Evolutionary conservation across 495 filamentous ascomycete genomes (phyloP), one percentile per base, ranked within the genome.

Genomic region (Penicillium maclennaniae): DNA sequence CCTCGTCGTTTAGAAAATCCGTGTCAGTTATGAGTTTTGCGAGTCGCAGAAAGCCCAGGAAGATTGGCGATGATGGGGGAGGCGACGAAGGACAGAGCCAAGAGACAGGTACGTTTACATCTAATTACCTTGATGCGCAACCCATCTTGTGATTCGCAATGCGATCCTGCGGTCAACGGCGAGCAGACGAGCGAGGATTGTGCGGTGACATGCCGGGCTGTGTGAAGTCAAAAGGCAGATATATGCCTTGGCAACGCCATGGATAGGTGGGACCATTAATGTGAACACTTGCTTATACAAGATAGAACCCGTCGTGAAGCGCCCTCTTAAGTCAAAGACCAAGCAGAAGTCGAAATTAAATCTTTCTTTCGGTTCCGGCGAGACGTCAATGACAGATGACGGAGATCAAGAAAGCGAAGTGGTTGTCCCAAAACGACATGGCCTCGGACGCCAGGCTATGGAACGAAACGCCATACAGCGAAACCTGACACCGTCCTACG

Each of bases 321-420:
- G 71, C 36, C 75, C 76, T 14, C 10, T 48, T 39, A 55, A 31
- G 45, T 66, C 67, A 7, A 89, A 88, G 64, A 76, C 82, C 50
- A 87, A 85, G 53, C 82, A 81, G 23, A 79, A 83, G 19, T 77
- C 82, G 4, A 84, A 86, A 23, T 72, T 86, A 10, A 81, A 82
- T 12, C 72, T 95, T 26, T 93, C 91, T 0, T 95, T 96, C 61
- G 87, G 83, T 4, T 76, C 82, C 0, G 81, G 80, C 19, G 79
- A 81, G 40, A 81, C 79, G 19, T 80, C 70, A 38, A 79, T 74
- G 73, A 65, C 58, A 8, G 78, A 79, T 21, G 75, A 80, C 44
- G 80, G 72, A 12, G 80, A 80, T 0, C 76, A 80, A 28, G 76
- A 76, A 41, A 74, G 77, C 27, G 80, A 82, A 54, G 72, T 84